Conservation (phyloP, 176 grass and related monocot species). For the Microstegium vimineum region DNA sequence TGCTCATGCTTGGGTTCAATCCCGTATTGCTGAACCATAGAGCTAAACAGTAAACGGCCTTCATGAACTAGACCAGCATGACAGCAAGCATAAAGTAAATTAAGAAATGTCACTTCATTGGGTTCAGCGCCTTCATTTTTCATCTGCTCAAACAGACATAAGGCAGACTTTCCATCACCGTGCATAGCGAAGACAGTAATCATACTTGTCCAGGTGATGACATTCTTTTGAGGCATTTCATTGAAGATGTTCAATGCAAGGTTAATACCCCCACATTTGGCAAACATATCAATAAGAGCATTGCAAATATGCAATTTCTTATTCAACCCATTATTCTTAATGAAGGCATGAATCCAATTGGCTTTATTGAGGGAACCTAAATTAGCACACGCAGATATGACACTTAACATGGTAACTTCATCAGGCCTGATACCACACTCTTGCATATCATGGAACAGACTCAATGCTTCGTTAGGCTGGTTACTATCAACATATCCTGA, state of each 20-base stretch:
- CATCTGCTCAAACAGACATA: slow-evolving; percentile 71
- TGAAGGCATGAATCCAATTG: slow-evolving; percentile 52
- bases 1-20: slow-evolving; percentile 62
- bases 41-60: slow-evolving; percentile 53
- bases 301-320: slow-evolving; percentile 51
- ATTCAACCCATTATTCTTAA: slow-evolving; percentile 48
- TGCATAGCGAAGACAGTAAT: slow-evolving; percentile 81
- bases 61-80: slow-evolving; percentile 86
- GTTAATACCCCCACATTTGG: slow-evolving; percentile 75
- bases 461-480: slow-evolving; percentile 56
- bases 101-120: slow-evolving; percentile 79
- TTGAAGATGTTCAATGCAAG: slow-evolving; percentile 63
- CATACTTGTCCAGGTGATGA: slow-evolving; percentile 92
- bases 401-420: slow-evolving; percentile 64
- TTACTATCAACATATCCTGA: slow-evolving; percentile 63
- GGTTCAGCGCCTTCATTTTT: slow-evolving; percentile 55
- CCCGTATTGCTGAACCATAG: slow-evolving; percentile 53
- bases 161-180: slow-evolving; percentile 59
- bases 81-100: slow-evolving; percentile 76
- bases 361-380: slow-evolving; percentile 66
- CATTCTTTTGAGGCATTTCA: slow-evolving; percentile 61
- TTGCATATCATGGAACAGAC: slow-evolving; percentile 71
- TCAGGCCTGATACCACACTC: slow-evolving; percentile 40
- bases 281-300: slow-evolving; percentile 95
- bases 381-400: slow-evolving; percentile 82